Evolutionary conservation across 306 rosid species (phyloP).

Genomic region (Quercus glauca): DNA sequence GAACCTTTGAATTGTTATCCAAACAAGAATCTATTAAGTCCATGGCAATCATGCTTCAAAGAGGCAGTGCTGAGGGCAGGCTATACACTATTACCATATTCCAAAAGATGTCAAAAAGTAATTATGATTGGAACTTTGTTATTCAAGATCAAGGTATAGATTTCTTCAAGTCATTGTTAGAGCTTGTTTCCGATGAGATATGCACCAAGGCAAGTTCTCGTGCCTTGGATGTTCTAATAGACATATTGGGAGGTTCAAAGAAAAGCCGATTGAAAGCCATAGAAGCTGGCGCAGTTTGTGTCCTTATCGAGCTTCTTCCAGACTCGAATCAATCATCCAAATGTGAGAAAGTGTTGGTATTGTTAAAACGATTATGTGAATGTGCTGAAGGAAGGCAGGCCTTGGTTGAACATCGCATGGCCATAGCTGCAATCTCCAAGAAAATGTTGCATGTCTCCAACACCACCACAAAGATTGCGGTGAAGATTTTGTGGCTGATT

Average conservation of each 20-base stretch:
- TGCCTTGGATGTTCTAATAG: conserved; percentile 42
- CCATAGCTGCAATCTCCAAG: conserved; percentile 35
- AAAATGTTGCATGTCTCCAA: conserved; percentile 37
- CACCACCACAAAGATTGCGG: conserved; percentile 37
- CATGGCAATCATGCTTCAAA: conserved; percentile 38
- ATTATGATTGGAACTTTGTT: conserved; percentile 37
- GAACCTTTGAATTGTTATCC: conserved; percentile 18
- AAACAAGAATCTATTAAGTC: conserved; percentile 33
- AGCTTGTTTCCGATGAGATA: conserved; percentile 49
- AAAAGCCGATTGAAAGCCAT: conserved; percentile 39
- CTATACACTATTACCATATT: conserved; percentile 36
- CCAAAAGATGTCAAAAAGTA: conserved; percentile 20
- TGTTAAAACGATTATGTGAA: conserved; percentile 38
- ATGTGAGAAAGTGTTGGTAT: conserved; percentile 36
- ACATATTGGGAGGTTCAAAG: conserved; percentile 32
- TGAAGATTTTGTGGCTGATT: conserved; percentile 40
- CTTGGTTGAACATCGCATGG: conserved; percentile 51
- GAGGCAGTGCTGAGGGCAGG: conserved; percentile 44
- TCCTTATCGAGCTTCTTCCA: conserved; percentile 44
- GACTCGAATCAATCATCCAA: conserved; percentile 37
- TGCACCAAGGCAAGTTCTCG: conserved; percentile 37
- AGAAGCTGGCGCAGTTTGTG: conserved; percentile 51
- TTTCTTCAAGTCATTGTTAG: conserved; percentile 51
- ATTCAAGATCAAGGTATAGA: conserved; percentile 40
- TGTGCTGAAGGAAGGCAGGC: conserved; percentile 55